A percentile compares a stretch with the other conserved stretches of the same genome.
phyloP scores from a whole-genome alignment of 345 rosid species.

The Excoecaria agallocha region DNA sequence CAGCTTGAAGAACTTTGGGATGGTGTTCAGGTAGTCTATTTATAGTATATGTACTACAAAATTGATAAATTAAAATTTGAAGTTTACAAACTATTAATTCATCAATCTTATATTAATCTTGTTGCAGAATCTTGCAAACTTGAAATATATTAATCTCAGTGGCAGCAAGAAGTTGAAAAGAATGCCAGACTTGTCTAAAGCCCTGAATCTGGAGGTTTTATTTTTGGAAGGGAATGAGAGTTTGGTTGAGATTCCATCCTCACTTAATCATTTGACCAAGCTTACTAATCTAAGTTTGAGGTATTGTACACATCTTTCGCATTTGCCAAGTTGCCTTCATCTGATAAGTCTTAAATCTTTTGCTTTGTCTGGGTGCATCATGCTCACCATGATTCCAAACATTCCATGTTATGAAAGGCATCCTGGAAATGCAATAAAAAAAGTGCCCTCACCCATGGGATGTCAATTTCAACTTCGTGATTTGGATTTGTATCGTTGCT shows the following conservation, averaged over 20 bases:
- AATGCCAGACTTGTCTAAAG: constrained; percentile 9
- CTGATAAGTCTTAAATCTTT: neutral
- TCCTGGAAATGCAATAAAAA: neutral
- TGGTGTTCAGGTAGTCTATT: too few species aligned
- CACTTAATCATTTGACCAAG: neutral
- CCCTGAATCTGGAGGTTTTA: neutral
- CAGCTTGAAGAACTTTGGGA: too few species aligned
- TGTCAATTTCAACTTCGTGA: neutral
- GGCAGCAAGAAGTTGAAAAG: neutral
- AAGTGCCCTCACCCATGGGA: neutral
- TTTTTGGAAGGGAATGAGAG: neutral
- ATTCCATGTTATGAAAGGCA: neutral
- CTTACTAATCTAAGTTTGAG: neutral
- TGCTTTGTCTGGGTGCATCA: neutral
- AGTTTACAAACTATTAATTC: neutral
- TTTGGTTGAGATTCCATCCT: neutral
- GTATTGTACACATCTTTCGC: neutral
- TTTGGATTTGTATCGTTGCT: neutral
- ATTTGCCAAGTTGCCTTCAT: neutral
- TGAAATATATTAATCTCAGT: neutral
- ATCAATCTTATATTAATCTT: neutral
- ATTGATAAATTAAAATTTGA: too few species aligned
- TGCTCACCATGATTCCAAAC: neutral
- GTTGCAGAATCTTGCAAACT: constrained; percentile 11
- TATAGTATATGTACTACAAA: too few species aligned